Evolutionary conservation across 169 alveolate species (phyloP), one percentile per base, ranked within the genome.

Genomic region (Plasmodium knowlesi): DNA sequence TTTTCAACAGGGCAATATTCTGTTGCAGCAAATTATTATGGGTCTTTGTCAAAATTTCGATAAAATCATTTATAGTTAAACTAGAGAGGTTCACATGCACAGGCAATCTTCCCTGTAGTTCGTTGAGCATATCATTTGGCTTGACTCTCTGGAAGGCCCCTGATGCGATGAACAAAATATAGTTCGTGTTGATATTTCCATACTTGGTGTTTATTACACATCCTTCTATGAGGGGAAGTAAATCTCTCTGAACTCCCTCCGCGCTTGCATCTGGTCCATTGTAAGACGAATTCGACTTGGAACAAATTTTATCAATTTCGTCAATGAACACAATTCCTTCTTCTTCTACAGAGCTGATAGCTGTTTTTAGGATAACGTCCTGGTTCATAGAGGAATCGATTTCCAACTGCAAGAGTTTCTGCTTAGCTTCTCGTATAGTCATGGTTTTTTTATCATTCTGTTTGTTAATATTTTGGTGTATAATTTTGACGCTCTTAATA

Each of bases 231-330:
- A 98, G 82, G 3, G 99, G 99, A 41, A 98, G 78, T 32, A 98
- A 83, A 92, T 98, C 99, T 41, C 98, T 96, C 93, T 98, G 98
- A 12, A 98, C 99, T 19, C 99, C 99, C 92, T 97, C 99, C 34
- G 98, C 97, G 30, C 98, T 96, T 9, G 98, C 98, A 57, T 97
- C 98, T 12, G 98, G 97, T 9, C 97, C 96, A 37, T 92, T 81
- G 34, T 84, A 88, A 30, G 92, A 89, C 46, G 96, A 57, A 16
- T 43, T 89, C 50, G 86, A 92, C 25, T 97, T 88, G 37, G 96
- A 92, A 70, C 97, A 96, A 10, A 98, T 96, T 83, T 98, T 98
- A 88, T 98, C 99, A 71, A 98, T 96, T 94, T 98, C 99, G 85
- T 98, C 99, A 14, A 98, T 96, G 71, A 98, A 97, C 1, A 98